Evolutionary conservation across 2,329 filamentous ascomycete species (phyloP), one percentile per base, ranked within the genome.

Genomic region (Pyrenochaeta sp.): DNA sequence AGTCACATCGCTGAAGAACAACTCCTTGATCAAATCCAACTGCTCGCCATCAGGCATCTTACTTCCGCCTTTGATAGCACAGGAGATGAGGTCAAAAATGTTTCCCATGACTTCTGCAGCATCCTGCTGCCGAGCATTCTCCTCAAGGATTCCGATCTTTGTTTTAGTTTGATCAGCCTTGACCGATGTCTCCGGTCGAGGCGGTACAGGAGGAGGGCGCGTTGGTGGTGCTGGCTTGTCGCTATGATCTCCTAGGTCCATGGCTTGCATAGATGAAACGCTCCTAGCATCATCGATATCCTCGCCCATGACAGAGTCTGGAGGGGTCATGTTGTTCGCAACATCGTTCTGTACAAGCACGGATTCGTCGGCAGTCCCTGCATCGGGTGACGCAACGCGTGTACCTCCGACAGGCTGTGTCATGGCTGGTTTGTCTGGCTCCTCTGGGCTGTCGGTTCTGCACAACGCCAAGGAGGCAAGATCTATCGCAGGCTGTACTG

Each of bases 61-160:
- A 3, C 80, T 81, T n/a, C 80, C 81, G 5, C 90, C 82, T 44
- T 81, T 85, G 63, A 97, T 92, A 2, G 93, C 92, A 38, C 89
- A 91, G 61, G 94, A 89, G n/a, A 96, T 78, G 36, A 94, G 88
- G 63, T 93, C 91, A 45, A 96, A 83, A 18, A 96, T 89, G 61
- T 93, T 94, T 45, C 90, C 90, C 75, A 96, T 92, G 31, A 96
- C 93, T 71, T 99, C 94, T 9, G 91, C 91, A 4, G 96, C 93
- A 72, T 99, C 94, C 72, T 99, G 92, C 65, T 99, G 94, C 35
- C 63, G 64, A 22, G 90, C 81, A 13, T 81, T 81, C 28, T 81
- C 76, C 56, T 84, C 78, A 4, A 83, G 76, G 41, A 80, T 75
- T 23, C 78, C 76, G 15, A 79, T 60, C 9, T 52, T 61, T 7